Base-by-base conservation (phyloP, 345 rosid genomes). In the Fremontodendron californicum region DNA sequence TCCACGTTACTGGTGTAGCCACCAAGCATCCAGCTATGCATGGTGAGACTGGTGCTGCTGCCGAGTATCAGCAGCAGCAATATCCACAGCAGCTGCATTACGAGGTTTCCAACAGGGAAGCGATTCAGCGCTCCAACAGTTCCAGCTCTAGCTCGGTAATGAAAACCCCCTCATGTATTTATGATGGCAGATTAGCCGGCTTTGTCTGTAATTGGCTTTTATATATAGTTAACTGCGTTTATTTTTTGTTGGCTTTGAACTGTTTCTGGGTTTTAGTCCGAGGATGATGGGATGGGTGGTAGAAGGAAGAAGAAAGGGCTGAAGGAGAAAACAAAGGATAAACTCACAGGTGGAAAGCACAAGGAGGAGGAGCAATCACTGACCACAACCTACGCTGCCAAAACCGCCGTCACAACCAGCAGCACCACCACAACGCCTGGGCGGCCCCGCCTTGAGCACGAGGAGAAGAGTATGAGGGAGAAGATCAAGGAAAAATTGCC, bases 401-500 rank as follows among this genome's bases (percentile, higher is more conserved):
- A 80, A 76, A 49, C 79, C 33, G 33, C 76, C 1, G 2, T 66
- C 3, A 43, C 75, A 1, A 46, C 31, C 68, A 9, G 81, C 16
- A 19, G 3, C 51, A n/a, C 25, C 21, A 7, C 35, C 19, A 6
- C 46, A 35, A 0, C 73, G 5, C 51, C 58, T 8, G 76, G 3
- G 4, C 76, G 54, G 21, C 78, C 71, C 16, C 85, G 80, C 5
- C 67, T 13, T 13, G 54, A 48, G 5, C 93, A 87, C 54, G 92
- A 89, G 89, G 93, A 87, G 92, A 93, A 87, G 78, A 81, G 91
- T 46, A 5, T 91, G 63, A 77, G 88, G 52, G 97, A 94, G 86
- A 93, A 93, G 86, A 93, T 93, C 63, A 91, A 91, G 77, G 97
- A 88, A 12, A 93, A 88, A 31, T 81, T 94, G 37, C 95, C 95